Evolutionary conservation across 2,329 filamentous ascomycete species (phyloP).

Genomic region (Aspergillus alliaceus): DNA sequence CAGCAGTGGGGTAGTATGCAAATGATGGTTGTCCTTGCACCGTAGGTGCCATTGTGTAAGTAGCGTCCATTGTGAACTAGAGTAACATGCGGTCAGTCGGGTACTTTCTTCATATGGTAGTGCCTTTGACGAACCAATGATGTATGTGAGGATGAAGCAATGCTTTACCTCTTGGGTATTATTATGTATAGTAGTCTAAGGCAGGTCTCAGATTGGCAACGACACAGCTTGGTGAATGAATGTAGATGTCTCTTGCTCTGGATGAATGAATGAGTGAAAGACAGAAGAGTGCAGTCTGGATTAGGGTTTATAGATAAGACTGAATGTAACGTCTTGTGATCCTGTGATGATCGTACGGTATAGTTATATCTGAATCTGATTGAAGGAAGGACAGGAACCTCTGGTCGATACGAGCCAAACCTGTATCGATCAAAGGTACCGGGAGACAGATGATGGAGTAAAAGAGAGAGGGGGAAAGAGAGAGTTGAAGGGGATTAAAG

Average conservation of each 20-base stretch:
- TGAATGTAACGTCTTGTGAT: neutral
- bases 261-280: constrained; percentile 39
- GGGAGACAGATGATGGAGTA: constrained; percentile 16
- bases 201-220: no score
- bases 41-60: constrained; percentile 54
- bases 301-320: neutral
- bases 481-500: constrained; percentile 25
- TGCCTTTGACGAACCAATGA: constrained; percentile 8
- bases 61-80: constrained; percentile 60
- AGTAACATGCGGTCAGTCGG: constrained; percentile 10
- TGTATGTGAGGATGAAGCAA: constrained; percentile 1
- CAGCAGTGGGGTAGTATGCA: constrained; percentile 83
- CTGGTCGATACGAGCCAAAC: constrained; percentile 21
- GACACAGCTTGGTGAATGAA: constrained; percentile 17
- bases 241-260: constrained; percentile 30
- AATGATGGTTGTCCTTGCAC: constrained; percentile 72
- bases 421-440: constrained; percentile 24
- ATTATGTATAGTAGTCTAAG: constrained; percentile 16
- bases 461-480: constrained; percentile 26
- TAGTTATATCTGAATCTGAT: constrained; percentile 32
- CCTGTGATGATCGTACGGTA: constrained; percentile 1
- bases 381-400: constrained; percentile 39
- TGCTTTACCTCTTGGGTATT: constrained; percentile 13
- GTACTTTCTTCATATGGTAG: neutral
- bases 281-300: constrained; percentile 20